A percentile compares a stretch with the other conserved stretches of the same genome.
Evolutionary conservation across 2,329 filamentous ascomycete genomes (phyloP).

Genomic region (Sclerotinia minor): DNA sequence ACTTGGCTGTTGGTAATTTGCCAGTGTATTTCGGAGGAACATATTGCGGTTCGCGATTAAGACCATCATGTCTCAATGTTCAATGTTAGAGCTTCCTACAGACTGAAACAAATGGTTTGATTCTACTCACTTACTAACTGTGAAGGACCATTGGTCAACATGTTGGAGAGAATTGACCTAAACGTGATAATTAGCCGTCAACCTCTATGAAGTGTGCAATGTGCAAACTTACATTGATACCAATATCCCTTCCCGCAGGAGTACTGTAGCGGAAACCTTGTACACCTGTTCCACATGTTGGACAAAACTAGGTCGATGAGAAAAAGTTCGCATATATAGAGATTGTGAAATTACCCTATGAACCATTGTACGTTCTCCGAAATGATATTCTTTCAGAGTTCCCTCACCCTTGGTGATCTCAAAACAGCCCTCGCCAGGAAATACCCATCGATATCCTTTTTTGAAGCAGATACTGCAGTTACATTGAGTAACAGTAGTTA

Average conservation of each 20-base stretch:
- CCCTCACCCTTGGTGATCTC: conserved; percentile 51
- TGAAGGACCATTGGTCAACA: conserved; percentile 30
- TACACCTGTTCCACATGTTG: conserved; percentile 51
- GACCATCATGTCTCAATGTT: conserved; percentile 29
- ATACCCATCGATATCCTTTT: conserved; percentile 49
- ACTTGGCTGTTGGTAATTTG: conserved; percentile 25
- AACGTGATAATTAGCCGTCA: not conserved
- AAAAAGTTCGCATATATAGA: not conserved
- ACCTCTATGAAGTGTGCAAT: not conserved
- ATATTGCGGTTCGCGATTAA: conserved; percentile 29
- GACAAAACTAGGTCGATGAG: conserved; percentile 49
- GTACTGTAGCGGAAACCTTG: conserved; percentile 41
- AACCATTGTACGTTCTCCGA: conserved; percentile 43
- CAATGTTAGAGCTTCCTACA: not conserved
- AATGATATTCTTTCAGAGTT: conserved; percentile 49
- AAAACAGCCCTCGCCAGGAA: conserved; percentile 42
- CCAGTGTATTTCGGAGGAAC: conserved; percentile 25
- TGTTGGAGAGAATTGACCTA: conserved; percentile 31
- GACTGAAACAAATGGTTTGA: not conserved
- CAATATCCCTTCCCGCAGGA: conserved; percentile 40
- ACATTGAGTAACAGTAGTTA: conserved; percentile 57
- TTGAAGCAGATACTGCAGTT: conserved; percentile 67
- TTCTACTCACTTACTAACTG: conserved; percentile 25
- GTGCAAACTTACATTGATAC: conserved; percentile 46
- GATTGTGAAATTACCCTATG: conserved; percentile 45